Evolutionary conservation across 164 flowering plant species (phyloP), one percentile per base, ranked within the genome.

Genomic region (Macadamia tetraphylla): DNA sequence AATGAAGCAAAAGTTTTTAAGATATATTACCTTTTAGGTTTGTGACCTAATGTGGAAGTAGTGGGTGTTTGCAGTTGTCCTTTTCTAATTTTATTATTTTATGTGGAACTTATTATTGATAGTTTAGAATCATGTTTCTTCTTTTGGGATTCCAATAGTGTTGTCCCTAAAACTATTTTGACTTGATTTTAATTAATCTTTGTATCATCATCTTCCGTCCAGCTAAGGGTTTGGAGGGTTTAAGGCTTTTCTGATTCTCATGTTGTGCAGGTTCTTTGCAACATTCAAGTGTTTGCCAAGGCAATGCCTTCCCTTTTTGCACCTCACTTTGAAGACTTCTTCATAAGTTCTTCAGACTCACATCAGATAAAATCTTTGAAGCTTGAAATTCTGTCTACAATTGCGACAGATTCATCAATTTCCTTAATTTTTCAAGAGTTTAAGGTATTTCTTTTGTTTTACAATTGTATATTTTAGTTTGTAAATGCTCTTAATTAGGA

Each of bases 201-300:
- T 6, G 1, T 48, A 23, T 64, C 2, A 23, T 64, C 49, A 29
- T 6, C 6, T 46, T 44, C 18, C 2, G 6, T 65, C 31, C 46
- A 42, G 35, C 9, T 49, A 49, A 15, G 1, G 31, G 40, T 58
- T 58, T 35, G 1, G 42, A 71, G 63, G 35, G 55, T 62, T 40
- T 67, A 48, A 78, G n/a, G 64, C 58, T 59, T 58, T 75, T 53
- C 18, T 67, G n/a, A 44, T 66, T 23, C 43, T 73, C 71, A 58
- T 29, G 52, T 8, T 66, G 29, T 76, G 74, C 90, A 92, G 98
- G 93, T 89, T n/a, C 93, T 95, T 60, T 87, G 93, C 79, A 92
- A 95, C 75, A 85, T 92, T 76, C 96, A 85, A 82, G 91, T 90
- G 70, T 90, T 95, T 78, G 83, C 96, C 51, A 95, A 87, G 80